Percentiles rank a stretch among this genome's conserved stretches.
phyloP scores from a whole-genome alignment of 352 stramenopile genomes.

The Pythium pyrilobum region DNA sequence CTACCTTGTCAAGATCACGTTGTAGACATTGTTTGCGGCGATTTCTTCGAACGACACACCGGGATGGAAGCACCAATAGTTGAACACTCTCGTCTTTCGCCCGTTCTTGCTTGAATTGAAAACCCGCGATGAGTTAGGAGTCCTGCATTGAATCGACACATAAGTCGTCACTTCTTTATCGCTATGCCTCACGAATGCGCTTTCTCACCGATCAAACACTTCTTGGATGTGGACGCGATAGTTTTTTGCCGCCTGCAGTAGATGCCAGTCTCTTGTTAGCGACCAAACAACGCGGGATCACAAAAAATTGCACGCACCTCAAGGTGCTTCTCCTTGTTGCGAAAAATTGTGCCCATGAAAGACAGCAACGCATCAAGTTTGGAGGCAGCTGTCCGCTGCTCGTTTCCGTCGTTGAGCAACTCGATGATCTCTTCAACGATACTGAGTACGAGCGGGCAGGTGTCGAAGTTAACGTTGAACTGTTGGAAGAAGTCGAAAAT shows the following conservation, averaged over 20 bases:
- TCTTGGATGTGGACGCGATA: conserved; percentile 90
- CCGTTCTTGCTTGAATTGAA: conserved; percentile 51
- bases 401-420: conserved; percentile 64
- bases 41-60: conserved; percentile 96
- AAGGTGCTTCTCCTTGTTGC: conserved; percentile 74
- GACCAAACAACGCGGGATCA: too few relatives aligned
- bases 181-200: too few relatives aligned
- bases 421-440: conserved; percentile 90
- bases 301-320: conserved; percentile 27
- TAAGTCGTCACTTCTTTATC: too few relatives aligned
- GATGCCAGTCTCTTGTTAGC: too few relatives aligned
- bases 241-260: conserved; percentile 50
- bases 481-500: conserved; percentile 91
- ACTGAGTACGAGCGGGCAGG: conserved; percentile 74
- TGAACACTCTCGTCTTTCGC: conserved; percentile 86
- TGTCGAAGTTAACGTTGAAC: conserved; percentile 89
- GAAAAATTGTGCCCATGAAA: conserved; percentile 84
- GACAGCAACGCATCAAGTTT: conserved; percentile 79
- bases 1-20: conserved; percentile 82
- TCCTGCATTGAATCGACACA: conserved; percentile 22
- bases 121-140: conserved; percentile 29
- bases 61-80: conserved; percentile 99
- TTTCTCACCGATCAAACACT: conserved; percentile 66
- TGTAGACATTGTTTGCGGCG: conserved; percentile 86
- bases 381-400: conserved; percentile 52